Conservation (phyloP, 352 stramenopile species). For the Globisporangium nodosum region DNA sequence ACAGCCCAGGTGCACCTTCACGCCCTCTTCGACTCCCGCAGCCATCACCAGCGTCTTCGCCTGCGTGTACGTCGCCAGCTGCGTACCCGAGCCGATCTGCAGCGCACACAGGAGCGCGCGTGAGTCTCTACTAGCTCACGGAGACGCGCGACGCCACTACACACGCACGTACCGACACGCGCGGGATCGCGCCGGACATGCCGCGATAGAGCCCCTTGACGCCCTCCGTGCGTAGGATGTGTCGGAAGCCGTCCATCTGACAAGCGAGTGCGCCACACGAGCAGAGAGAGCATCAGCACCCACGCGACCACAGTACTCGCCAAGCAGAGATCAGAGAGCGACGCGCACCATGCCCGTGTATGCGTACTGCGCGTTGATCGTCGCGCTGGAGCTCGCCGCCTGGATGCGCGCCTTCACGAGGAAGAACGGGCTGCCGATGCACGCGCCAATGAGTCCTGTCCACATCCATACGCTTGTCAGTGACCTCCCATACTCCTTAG, state of each 20-base stretch:
- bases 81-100: slow-evolving; percentile 78
- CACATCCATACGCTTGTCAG: neutral
- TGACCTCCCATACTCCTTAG: neutral
- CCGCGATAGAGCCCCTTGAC: slow-evolving; percentile 67
- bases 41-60: slow-evolving; percentile 79
- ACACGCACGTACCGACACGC: slow-evolving; percentile 51
- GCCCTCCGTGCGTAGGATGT: slow-evolving; percentile 73
- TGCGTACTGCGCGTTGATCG: slow-evolving; percentile 79
- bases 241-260: slow-evolving; percentile 74
- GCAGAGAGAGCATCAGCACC: slow-evolving; percentile 5
- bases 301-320: neutral
- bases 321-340: neutral
- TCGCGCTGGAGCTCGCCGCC: slow-evolving; percentile 61
- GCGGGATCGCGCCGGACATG: slow-evolving; percentile 64
- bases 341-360: slow-evolving; percentile 74
- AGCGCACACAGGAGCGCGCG: neutral
- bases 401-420: slow-evolving; percentile 84
- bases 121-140: neutral
- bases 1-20: slow-evolving; percentile 78
- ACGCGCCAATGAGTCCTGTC: slow-evolving; percentile 62
- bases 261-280: neutral
- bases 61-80: slow-evolving; percentile 81
- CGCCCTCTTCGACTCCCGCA: slow-evolving; percentile 62
- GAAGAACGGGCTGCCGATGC: slow-evolving; percentile 80
- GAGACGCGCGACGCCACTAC: no score